Conservation (phyloP, 2,329 filamentous ascomycete genomes). For the Monosporascus cannonballus region DNA sequence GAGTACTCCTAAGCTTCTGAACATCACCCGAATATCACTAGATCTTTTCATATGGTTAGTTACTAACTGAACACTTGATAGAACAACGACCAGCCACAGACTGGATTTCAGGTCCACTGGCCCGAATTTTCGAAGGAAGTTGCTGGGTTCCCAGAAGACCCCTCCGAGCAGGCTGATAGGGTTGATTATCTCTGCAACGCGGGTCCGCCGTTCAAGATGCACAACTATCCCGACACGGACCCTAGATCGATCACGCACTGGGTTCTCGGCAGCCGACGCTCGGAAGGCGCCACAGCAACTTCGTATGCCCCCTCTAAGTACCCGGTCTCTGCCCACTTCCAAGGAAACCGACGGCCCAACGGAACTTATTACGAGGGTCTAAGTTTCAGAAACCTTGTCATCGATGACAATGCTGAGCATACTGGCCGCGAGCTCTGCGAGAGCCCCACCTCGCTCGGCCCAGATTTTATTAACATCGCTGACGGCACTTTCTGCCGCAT, state of each 20-base stretch:
- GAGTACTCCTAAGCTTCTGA: neutral
- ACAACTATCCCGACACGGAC: slow-evolving; percentile 12
- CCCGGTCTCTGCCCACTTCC: slow-evolving; percentile 10
- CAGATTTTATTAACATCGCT: slow-evolving; percentile 17
- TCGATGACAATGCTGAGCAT: slow-evolving; percentile 13
- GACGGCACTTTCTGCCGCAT: slow-evolving; percentile 22
- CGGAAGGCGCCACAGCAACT: neutral
- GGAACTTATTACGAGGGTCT: neutral
- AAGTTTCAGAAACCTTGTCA: slow-evolving; percentile 10
- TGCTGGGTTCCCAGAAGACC: slow-evolving; percentile 3
- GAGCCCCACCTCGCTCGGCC: slow-evolving; percentile 15
- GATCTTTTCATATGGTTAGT: too few relatives aligned
- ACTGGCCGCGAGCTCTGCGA: slow-evolving; percentile 15
- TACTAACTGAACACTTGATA: neutral
- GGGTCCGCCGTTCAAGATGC: slow-evolving; percentile 13
- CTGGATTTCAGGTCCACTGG: slow-evolving; percentile 26
- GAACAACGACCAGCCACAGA: slow-evolving; percentile 18
- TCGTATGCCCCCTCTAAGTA: slow-evolving; percentile 7
- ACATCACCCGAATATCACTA: too few relatives aligned
- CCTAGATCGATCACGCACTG: slow-evolving; percentile 10
- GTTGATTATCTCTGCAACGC: slow-evolving; percentile 14
- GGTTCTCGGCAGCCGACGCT: neutral
- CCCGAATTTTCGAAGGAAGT: slow-evolving; percentile 16
- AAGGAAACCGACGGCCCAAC: neutral
- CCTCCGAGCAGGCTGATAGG: slow-evolving; percentile 4